phyloP scores from a whole-genome alignment of 1,139 yeast genomes.

The Arxiozyma heterogenica region DNA sequence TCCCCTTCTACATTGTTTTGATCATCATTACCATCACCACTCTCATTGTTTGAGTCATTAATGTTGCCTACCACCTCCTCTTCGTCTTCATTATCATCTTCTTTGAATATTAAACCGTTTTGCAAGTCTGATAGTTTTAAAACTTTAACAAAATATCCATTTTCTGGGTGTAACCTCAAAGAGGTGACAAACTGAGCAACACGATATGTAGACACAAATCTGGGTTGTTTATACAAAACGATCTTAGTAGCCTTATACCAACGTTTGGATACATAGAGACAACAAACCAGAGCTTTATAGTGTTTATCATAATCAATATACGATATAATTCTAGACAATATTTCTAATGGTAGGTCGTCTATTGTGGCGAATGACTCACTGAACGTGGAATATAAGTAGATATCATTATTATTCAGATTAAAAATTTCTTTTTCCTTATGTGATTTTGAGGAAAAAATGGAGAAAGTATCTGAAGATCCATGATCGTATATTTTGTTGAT shows the following conservation, averaged over 20 bases:
- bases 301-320: neutral
- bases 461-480: slow-evolving; percentile 16
- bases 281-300: slow-evolving; percentile 25
- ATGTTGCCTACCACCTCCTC: slow-evolving; percentile 4
- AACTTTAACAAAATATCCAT: slow-evolving; percentile 47
- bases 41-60: slow-evolving; percentile 21
- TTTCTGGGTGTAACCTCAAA: slow-evolving; percentile 43
- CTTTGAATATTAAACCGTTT: slow-evolving; percentile 34
- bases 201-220: slow-evolving; percentile 58
- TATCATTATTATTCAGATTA: neutral
- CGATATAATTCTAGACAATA: slow-evolving; percentile 19
- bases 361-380: slow-evolving; percentile 12
- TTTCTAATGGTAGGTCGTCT: slow-evolving; percentile 25
- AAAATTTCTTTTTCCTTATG: slow-evolving; percentile 10
- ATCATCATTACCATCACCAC: slow-evolving; percentile 19
- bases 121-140: slow-evolving; percentile 50
- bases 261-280: slow-evolving; percentile 43
- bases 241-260: slow-evolving; percentile 48
- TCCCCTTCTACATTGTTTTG: slow-evolving; percentile 12
- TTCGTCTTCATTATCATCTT: slow-evolving; percentile 17
- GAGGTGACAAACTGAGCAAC: slow-evolving; percentile 70
- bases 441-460: slow-evolving; percentile 21
- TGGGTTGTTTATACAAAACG: slow-evolving; percentile 45
- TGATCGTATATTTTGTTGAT: slow-evolving; percentile 18
- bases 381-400: slow-evolving; percentile 4